These are phyloP conservation scores for Fusarium transvaalense DNA, from an alignment of 2,329 filamentous ascomycete genomes.

Conservation along the genomic window DNA sequence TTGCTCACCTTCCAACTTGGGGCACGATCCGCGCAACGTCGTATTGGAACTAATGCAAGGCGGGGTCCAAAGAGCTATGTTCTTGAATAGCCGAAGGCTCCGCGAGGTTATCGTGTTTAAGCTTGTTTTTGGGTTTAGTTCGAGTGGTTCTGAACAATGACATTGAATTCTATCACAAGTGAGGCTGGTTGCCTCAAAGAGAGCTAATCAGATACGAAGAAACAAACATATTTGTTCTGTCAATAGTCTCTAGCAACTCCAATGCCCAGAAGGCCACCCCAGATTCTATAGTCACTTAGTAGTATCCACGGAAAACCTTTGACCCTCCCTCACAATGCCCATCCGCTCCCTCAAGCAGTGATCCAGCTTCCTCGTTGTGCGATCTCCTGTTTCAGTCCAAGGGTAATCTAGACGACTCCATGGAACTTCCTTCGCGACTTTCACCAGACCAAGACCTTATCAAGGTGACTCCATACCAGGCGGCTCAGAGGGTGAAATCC, in stretches of 20 bases:
- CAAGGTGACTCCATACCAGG: too few species aligned
- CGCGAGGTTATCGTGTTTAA: conserved; percentile 22
- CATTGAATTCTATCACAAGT: too few species aligned
- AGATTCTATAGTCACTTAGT: not conserved
- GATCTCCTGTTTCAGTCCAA: not conserved
- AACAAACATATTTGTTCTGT: too few species aligned
- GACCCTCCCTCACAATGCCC: not conserved
- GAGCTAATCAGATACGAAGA: too few species aligned
- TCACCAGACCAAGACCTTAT: too few species aligned
- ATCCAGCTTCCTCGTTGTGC: not conserved
- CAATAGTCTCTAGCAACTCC: too few species aligned
- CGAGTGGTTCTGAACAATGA: not conserved
- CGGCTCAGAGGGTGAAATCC: too few species aligned
- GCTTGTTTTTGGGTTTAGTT: conserved; percentile 25
- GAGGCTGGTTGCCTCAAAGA: too few species aligned
- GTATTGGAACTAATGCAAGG: conserved; percentile 1
- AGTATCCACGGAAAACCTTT: not conserved
- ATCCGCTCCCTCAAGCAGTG: not conserved
- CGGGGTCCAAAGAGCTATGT: conserved; percentile 6
- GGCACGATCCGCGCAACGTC: conserved; percentile 17
- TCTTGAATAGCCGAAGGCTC: not conserved
- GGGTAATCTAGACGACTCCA: not conserved
- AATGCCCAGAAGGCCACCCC: too few species aligned
- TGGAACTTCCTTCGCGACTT: not conserved
- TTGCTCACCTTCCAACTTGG: conserved; percentile 32